Evolutionary conservation across 176 grass and related monocot species (phyloP), one percentile per base, ranked within the genome.

Genomic region (Phoenix dactylifera): DNA sequence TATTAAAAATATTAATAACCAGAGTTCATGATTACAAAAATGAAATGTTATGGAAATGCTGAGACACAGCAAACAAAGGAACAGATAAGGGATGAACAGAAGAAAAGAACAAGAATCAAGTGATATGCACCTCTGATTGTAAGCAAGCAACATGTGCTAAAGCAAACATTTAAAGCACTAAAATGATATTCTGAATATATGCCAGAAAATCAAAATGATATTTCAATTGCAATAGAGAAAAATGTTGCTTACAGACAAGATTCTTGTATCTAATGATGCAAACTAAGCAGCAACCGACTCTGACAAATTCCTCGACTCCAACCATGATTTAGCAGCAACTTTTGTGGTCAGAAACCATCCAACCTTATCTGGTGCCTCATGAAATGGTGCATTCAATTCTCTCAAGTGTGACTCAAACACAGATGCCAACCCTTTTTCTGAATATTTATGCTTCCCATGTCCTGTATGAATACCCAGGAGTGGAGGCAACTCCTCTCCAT

Each of bases 341-440:
- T 79, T 84, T 39, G 93, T 98, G 28, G 87, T 98, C 75, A 98
- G 64, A 73, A 98, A 82, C 84, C 87, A 98, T 30, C 87, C 88
- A n/a, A 67, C 78, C 64, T 82, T 98, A 55, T 89, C 87, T 1
- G 84, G 87, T 19, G 84, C 81, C 63, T 73, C 87, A 67, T 98
- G 87, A 74, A 98, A 98, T 10, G 93, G 93, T 5, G 81, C 87
- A 23, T 83, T 70, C 7, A 98, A 58, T 72, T 88, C 93, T 59
- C 66, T 87, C 58, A 98, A 72, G 60, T 85, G 82, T 22, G 71
- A 66, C 66, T 83, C 74, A n/a, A 98, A 88, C 62, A 66, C 76
- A 49, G 66, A 59, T 18, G 80, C 61, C 63, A 98, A 74, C 52
- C 73, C 85, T 63, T 68, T 78, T 7, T 72, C 79, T 0, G 84